Conservation (phyloP, 345 rosid genomes). For the Ceriops decandra region DNA sequence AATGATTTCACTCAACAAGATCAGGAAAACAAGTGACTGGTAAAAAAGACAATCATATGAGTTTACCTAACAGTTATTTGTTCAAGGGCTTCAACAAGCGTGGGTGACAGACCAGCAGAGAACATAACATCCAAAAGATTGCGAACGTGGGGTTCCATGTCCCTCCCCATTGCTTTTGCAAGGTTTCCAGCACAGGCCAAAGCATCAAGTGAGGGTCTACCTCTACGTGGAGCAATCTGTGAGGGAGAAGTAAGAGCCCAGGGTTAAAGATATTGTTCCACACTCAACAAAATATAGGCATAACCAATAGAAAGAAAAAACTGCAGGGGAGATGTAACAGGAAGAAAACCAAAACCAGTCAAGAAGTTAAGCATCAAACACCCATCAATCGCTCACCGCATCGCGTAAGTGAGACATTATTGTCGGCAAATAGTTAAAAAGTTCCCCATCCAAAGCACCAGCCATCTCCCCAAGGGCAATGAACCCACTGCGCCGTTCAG, state of each 20-base stretch:
- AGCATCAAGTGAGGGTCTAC: slow-evolving; percentile 93
- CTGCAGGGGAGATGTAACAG: slow-evolving; percentile 10
- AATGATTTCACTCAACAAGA: not conserved
- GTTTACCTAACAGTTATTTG: slow-evolving; percentile 72
- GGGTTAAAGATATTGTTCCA: not conserved
- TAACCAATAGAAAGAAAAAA: slow-evolving; percentile 9
- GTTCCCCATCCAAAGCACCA: slow-evolving; percentile 99
- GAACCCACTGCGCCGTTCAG: slow-evolving; percentile 97
- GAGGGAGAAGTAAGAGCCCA: not conserved
- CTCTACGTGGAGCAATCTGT: slow-evolving; percentile 98
- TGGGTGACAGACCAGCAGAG: slow-evolving; percentile 76
- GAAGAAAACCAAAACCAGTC: slow-evolving; percentile 14
- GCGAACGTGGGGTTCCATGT: slow-evolving; percentile 77
- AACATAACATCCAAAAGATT: slow-evolving; percentile 84
- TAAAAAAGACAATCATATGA: not conserved
- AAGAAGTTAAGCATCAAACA: slow-evolving; percentile 7
- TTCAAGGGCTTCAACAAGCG: slow-evolving; percentile 86
- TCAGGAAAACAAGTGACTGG: not conserved
- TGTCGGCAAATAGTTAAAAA: slow-evolving; percentile 89
- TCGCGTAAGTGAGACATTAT: slow-evolving; percentile 86
- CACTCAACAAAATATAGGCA: slow-evolving; percentile 1
- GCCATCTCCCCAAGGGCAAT: slow-evolving; percentile 99
- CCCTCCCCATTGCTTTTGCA: slow-evolving; percentile 90
- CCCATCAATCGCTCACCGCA: slow-evolving; percentile 56
- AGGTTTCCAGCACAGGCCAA: slow-evolving; percentile 96